phyloP scores from a whole-genome alignment of 1,284 basidiomycete genomes.

The Sanghuangporus weigelae region DNA sequence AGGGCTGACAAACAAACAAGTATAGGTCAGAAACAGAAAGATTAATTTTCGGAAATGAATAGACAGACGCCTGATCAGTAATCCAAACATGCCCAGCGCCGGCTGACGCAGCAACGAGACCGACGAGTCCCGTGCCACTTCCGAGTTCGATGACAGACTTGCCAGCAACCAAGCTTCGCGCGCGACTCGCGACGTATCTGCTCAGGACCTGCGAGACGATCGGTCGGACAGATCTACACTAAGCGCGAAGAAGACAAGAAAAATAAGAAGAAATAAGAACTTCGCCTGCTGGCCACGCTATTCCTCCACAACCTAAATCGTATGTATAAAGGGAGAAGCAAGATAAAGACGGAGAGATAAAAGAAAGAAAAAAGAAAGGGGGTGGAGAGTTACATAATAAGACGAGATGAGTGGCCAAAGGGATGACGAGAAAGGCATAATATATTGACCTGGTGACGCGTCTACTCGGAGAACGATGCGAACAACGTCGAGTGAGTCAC shows the following conservation, averaged over 20 bases:
- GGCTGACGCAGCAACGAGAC: slow-evolving; percentile 72
- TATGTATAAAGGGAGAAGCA: background rate
- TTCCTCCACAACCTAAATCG: slow-evolving; percentile 76
- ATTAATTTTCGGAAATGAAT: background rate
- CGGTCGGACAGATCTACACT: slow-evolving; percentile 4
- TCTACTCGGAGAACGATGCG: slow-evolving; percentile 8
- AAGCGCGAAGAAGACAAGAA: slow-evolving; percentile 6
- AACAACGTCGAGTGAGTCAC: slow-evolving; percentile 1
- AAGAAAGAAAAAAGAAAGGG: background rate
- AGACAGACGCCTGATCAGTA: slow-evolving; percentile 82
- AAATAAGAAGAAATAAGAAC: slow-evolving; percentile 37
- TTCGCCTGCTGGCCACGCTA: slow-evolving; percentile 91
- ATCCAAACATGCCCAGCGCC: slow-evolving; percentile 63
- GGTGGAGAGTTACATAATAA: background rate
- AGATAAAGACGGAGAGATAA: background rate
- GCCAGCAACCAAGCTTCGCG: slow-evolving; percentile 41
- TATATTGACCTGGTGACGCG: slow-evolving; percentile 5
- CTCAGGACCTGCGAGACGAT: slow-evolving; percentile 58
- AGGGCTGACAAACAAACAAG: slow-evolving; percentile 41
- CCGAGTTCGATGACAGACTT: slow-evolving; percentile 79
- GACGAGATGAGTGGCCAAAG: background rate
- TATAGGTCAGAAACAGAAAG: background rate
- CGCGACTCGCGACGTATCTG: slow-evolving; percentile 61
- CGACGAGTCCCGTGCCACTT: slow-evolving; percentile 87
- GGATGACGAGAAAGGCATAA: background rate